These are phyloP conservation scores for Monosporascus cannonballus DNA, from an alignment of 2,329 filamentous ascomycete genomes.

Conservation along the genomic window DNA sequence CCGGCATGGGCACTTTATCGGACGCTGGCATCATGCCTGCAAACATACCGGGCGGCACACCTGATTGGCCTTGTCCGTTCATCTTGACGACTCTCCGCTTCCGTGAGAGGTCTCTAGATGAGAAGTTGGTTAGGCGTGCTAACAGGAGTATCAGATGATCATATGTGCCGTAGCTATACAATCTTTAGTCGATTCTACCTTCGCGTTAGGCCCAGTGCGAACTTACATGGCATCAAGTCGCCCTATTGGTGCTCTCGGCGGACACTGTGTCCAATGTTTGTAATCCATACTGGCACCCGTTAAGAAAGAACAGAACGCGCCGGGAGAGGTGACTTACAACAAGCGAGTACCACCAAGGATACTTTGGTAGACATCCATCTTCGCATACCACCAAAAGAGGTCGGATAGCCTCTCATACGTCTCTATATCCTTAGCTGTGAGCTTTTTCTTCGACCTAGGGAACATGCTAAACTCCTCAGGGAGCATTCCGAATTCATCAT, in stretches of 20 bases:
- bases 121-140: conserved; percentile 73
- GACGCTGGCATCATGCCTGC: conserved; percentile 50
- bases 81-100: conserved; percentile 65
- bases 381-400: conserved; percentile 92
- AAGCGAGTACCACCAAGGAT: conserved; percentile 79
- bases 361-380: conserved; percentile 90
- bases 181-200: conserved; percentile 16
- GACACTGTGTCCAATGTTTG: conserved; percentile 76
- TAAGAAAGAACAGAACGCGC: conserved; percentile 1
- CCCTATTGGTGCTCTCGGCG: conserved; percentile 75
- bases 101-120: conserved; percentile 67
- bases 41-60: conserved; percentile 40
- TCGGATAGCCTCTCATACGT: conserved; percentile 78
- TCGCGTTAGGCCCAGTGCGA: background rate
- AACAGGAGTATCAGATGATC: conserved; percentile 83
- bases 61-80: conserved; percentile 47
- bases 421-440: conserved; percentile 61
- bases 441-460: conserved; percentile 24
- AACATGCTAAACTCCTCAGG: conserved; percentile 21
- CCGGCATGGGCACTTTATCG: conserved; percentile 43
- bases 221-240: conserved; percentile 65
- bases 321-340: conserved; percentile 56
- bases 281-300: conserved; percentile 62
- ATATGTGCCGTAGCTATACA: conserved; percentile 69
- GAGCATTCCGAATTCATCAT: conserved; percentile 41